Conservation (phyloP, 768 basidiomycete species). For the Lactarius pseudohatsudake region DNA sequence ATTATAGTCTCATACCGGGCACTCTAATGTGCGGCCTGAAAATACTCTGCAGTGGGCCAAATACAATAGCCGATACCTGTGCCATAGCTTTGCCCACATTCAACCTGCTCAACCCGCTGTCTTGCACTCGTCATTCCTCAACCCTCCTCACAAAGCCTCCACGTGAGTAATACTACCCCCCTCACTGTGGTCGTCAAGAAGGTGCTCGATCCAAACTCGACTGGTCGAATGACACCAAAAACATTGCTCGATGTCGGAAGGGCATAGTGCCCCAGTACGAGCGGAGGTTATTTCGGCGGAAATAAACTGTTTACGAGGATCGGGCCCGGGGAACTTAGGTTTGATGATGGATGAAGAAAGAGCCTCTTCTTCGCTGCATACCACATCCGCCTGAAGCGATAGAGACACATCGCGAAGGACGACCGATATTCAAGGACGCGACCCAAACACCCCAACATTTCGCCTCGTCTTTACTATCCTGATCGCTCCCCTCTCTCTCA, state of each 20-base stretch:
- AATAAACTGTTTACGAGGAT: constrained; percentile 82
- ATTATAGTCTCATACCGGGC: constrained; percentile 63
- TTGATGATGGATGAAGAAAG: constrained; percentile 83
- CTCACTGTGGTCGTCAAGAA: constrained; percentile 76
- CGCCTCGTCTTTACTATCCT: constrained; percentile 87
- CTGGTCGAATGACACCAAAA: constrained; percentile 71
- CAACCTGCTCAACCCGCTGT: constrained; percentile 78
- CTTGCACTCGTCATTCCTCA: constrained; percentile 66
- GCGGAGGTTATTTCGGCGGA: constrained; percentile 71
- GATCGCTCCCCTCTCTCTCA: constrained; percentile 67
- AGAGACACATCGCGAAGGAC: constrained; percentile 41
- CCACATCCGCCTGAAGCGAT: constrained; percentile 1
- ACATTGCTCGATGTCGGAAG: constrained; percentile 77
- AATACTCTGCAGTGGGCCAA: constrained; percentile 51
- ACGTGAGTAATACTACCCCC: constrained; percentile 66
- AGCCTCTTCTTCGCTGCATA: constrained; percentile 62
- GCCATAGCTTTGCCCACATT: constrained; percentile 85
- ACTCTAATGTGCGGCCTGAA: constrained; percentile 70
- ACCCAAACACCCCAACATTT: constrained; percentile 78
- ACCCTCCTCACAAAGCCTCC: constrained; percentile 77
- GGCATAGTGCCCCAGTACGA: constrained; percentile 55
- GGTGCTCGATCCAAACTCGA: constrained; percentile 86
- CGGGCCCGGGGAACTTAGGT: constrained; percentile 70
- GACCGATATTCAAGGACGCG: constrained; percentile 61
- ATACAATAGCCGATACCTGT: constrained; percentile 79